These are phyloP conservation scores for Xylaria sp. DNA, from an alignment of 2,329 filamentous ascomycete genomes.

Conservation along the genomic window DNA sequence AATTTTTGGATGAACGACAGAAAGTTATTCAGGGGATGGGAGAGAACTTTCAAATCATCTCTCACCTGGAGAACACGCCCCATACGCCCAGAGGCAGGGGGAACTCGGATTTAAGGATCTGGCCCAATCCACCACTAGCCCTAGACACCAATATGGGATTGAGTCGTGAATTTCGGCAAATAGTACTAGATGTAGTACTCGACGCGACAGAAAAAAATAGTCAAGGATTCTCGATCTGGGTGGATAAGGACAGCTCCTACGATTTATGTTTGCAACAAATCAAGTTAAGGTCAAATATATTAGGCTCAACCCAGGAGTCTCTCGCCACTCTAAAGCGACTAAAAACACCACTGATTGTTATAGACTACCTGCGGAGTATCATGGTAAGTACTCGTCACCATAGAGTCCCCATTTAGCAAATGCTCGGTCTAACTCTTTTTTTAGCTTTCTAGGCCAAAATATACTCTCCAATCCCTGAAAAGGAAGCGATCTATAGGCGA, in stretches of 20 bases:
- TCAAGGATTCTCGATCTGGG: background rate
- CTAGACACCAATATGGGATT: background rate
- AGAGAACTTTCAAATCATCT: too few species aligned
- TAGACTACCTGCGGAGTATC: background rate
- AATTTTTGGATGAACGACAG: background rate
- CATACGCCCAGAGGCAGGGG: too few species aligned
- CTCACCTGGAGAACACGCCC: too few species aligned
- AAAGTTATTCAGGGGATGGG: too few species aligned
- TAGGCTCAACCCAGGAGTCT: background rate
- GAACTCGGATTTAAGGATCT: too few species aligned
- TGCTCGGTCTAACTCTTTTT: too few species aligned
- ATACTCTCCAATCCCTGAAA: background rate
- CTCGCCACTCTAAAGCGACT: background rate
- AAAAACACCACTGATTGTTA: too few species aligned
- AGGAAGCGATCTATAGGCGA: background rate
- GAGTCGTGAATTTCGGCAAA: background rate
- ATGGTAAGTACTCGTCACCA: background rate
- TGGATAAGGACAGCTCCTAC: background rate
- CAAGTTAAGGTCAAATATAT: background rate
- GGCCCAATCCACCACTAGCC: background rate
- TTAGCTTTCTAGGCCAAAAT: too few species aligned
- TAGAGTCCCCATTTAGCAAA: too few species aligned
- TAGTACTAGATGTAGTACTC: background rate
- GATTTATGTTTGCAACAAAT: background rate
- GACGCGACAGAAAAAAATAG: background rate